Percentiles rank a stretch among this genome's conserved stretches.
phyloP scores from a whole-genome alignment of 768 basidiomycete species.

The Tricholoma terreum region DNA sequence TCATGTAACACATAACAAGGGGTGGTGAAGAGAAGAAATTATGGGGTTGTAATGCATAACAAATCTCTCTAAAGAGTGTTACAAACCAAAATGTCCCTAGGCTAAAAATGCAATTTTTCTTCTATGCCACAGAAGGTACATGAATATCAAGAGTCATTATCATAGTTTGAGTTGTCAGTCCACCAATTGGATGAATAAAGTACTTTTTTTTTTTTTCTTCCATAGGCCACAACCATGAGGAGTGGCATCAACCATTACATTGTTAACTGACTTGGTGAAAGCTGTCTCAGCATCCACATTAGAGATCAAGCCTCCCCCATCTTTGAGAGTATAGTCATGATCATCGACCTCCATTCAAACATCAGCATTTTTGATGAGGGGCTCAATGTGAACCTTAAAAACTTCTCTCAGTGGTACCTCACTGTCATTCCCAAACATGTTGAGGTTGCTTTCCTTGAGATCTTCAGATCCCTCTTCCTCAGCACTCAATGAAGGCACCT shows the following conservation, averaged over 20 bases:
- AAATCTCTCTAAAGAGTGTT: no score
- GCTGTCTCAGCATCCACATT: not conserved
- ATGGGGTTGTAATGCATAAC: no score
- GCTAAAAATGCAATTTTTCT: no score
- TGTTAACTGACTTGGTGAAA: not conserved
- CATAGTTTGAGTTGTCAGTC: no score
- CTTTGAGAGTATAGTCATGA: not conserved
- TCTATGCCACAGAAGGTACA: no score
- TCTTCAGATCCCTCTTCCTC: not conserved
- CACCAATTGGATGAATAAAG: constrained; percentile 9
- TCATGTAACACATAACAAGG: no score
- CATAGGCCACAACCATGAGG: not conserved
- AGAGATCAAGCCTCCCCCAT: not conserved
- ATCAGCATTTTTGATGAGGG: not conserved
- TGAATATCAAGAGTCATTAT: no score
- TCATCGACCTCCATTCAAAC: not conserved
- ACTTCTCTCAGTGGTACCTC: constrained; percentile 3
- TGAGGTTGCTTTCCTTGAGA: not conserved
- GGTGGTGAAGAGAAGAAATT: no score
- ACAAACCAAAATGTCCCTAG: no score
- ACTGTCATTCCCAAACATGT: constrained; percentile 6
- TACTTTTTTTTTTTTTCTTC: not conserved
- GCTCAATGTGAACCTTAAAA: not conserved
- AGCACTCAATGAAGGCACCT: not conserved
- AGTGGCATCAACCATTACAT: not conserved